Percentiles rank a stretch among this genome's conserved stretches.
Evolutionary conservation across 192 early-diverging fungal species (phyloP).

Genomic region (Chytriomyces hyalinus): DNA sequence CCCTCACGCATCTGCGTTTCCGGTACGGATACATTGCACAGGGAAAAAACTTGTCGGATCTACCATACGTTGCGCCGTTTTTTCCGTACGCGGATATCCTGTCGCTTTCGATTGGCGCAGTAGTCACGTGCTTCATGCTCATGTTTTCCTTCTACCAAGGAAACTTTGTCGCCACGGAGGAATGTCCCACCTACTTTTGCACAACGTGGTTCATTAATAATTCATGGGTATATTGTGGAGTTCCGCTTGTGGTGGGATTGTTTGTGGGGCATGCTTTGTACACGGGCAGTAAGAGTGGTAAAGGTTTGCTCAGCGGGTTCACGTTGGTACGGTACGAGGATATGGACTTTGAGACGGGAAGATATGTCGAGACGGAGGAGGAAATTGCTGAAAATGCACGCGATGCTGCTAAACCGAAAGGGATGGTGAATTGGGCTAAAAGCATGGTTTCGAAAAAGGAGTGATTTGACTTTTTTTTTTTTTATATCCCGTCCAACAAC

Average conservation of each 20-base stretch:
- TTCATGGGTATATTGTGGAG: conserved; percentile 15
- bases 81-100: conserved; percentile 13
- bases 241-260: conserved; percentile 13
- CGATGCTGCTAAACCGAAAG: background rate
- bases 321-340: conserved; percentile 17
- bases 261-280: background rate
- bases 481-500: background rate
- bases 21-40: conserved; percentile 10
- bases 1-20: conserved; percentile 18
- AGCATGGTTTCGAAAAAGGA: conserved; percentile 27
- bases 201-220: conserved; percentile 16
- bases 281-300: background rate
- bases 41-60: background rate
- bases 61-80: conserved; percentile 22
- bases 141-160: background rate
- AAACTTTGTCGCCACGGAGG: background rate
- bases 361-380: conserved; percentile 16
- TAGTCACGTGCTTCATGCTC: background rate
- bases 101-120: background rate
- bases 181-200: background rate
- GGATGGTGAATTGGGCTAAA: background rate
- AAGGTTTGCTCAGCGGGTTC: background rate
- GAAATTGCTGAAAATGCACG: background rate
- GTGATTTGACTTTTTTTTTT: background rate
- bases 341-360: conserved; percentile 29